Percentiles rank a stretch among this genome's conserved stretches.
phyloP scores from a whole-genome alignment of 2,329 filamentous ascomycete species.

The Colletotrichum siamense region DNA sequence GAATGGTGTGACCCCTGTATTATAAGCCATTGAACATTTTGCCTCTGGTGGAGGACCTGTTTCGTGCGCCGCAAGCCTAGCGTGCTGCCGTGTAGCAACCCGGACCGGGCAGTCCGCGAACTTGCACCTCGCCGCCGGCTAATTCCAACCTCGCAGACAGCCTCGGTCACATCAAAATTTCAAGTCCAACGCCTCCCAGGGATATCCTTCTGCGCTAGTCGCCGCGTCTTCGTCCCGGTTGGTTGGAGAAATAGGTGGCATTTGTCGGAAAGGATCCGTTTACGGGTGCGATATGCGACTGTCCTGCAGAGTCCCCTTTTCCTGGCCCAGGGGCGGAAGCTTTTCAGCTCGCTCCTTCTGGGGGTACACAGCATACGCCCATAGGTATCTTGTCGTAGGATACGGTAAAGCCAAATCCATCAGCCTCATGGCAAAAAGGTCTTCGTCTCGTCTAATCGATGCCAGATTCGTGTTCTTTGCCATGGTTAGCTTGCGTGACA shows the following conservation, averaged over 20 bases:
- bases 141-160: not conserved
- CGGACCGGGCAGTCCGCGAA: not conserved
- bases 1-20: not conserved
- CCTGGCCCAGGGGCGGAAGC: not conserved
- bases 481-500: not conserved
- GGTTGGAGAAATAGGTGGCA: not conserved
- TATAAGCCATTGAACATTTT: not conserved
- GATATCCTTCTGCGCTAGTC: not conserved
- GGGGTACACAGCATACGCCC: not conserved
- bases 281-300: not conserved
- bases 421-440: not conserved
- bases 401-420: not conserved
- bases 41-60: not conserved
- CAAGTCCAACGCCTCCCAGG: not conserved
- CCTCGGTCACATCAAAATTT: not conserved
- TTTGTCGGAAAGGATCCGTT: not conserved
- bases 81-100: not conserved
- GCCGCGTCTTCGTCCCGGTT: not conserved
- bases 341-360: not conserved
- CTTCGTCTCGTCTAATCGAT: not conserved
- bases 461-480: not conserved
- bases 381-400: not conserved
- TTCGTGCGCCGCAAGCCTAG: not conserved
- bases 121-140: not conserved
- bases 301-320: not conserved